These are phyloP conservation scores for Pterocarpus macrocarpus DNA, from an alignment of 306 rosid genomes.

Conservation along the genomic window DNA sequence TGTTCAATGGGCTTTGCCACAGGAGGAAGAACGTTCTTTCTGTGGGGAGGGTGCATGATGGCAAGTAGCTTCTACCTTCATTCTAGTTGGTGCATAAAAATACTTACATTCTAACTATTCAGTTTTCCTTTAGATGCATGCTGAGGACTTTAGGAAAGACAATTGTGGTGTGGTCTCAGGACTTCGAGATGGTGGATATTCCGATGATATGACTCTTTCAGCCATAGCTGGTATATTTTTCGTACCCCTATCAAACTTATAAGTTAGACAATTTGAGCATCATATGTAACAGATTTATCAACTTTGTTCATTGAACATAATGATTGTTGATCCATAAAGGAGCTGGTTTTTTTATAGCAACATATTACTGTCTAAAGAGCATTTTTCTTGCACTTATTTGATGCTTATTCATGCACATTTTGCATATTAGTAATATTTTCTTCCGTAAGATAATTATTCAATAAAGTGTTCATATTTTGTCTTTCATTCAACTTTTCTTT, in stretches of 20 bases:
- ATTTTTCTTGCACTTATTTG: slow-evolving; percentile 12
- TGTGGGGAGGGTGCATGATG: slow-evolving; percentile 99
- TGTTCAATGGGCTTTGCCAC: slow-evolving; percentile 99
- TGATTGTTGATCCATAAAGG: slow-evolving; percentile 6
- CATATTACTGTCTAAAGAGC: not conserved
- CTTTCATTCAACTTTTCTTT: slow-evolving; percentile 17
- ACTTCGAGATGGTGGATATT: slow-evolving; percentile 94
- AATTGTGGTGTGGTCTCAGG: slow-evolving; percentile 83
- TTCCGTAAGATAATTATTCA: not conserved
- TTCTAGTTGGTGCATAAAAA: slow-evolving; percentile 18
- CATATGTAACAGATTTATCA: not conserved
- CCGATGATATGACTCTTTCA: slow-evolving; percentile 99
- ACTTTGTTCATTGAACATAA: not conserved
- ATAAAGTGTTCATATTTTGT: slow-evolving; percentile 13
- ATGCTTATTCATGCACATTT: slow-evolving; percentile 11
- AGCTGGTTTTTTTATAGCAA: not conserved
- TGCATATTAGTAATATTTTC: slow-evolving; percentile 7
- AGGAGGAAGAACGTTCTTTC: slow-evolving; percentile 96
- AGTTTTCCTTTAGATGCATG: slow-evolving; percentile 86
- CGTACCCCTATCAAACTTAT: slow-evolving; percentile 6
- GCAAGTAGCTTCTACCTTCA: slow-evolving; percentile 62
- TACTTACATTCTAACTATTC: slow-evolving; percentile 43
- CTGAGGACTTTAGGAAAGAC: slow-evolving; percentile 86
- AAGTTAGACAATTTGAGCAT: not conserved
- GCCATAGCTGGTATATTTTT: slow-evolving; percentile 80